Evolutionary conservation across 352 stramenopile species (phyloP), one percentile per base, ranked within the genome.

Genomic region (Globisporangium uncinulatum): DNA sequence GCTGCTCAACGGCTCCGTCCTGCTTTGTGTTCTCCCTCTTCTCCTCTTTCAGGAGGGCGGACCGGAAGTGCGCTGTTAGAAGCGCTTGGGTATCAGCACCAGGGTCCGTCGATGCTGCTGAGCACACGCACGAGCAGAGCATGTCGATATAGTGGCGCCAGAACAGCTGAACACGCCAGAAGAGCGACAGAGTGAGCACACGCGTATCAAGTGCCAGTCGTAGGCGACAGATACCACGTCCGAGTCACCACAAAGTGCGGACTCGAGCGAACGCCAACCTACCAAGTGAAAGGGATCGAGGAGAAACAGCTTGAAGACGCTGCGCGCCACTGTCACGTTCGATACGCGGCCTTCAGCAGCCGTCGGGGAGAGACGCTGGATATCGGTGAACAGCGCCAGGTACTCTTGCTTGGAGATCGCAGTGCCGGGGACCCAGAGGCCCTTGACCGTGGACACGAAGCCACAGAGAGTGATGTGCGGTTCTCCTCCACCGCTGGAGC

Each of bases 261-360:
- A 7, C 34, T 39, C 34, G 7, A 39, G 34, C 6, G 34, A 39
- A 39, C 34, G n/a, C 19, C 6, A 31, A 46, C 59, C 48, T 66
- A 76, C 72, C 70, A 67, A 49, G 45, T 81, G 72, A 42, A 79
- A 71, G 0, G 70, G 72, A 6, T 81, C 70, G 10, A 81, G n/a
- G 17, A 81, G 34, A 43, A 74, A 66, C 6, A 55, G 69, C 29
- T 70, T 64, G 53, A 81, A 70, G 24, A 59, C 63, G 4, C 15
- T 31, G 6, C 17, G 52, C 13, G 43, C 29, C 2, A 52, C 31
- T 17, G 6, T 17, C 14, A 7, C 15, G 2, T n/a, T 34, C 13
- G 21, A 17, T 13, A 32, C 5, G 7, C 15, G 34, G 5, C 15
- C 2, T 10, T 13, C 14, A 5, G 4, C n/a, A 13, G 56, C 2